Base-by-base conservation (phyloP, 768 basidiomycete genomes). In the Russula griseocarnosa region DNA sequence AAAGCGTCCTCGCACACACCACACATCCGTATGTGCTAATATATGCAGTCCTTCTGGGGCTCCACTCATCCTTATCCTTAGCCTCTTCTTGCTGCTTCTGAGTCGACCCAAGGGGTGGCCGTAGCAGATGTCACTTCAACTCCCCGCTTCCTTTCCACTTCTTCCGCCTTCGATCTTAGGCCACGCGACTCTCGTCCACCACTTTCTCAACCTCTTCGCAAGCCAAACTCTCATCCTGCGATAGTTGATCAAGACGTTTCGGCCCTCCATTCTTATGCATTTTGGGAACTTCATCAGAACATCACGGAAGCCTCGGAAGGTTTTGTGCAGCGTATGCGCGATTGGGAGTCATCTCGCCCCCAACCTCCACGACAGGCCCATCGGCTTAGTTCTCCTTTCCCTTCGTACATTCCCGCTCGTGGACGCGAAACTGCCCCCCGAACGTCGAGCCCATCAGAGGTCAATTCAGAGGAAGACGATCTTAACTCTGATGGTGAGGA, bases 271-370 rank as follows among this genome's bases (percentile, higher is more conserved):
- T 83, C 86, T 0, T 78, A 77, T 61, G 88, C 88, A 6, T 87
- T 88, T 64, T 79, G 80, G 73, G 86, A 88, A 67, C 80, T 90
- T 44, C 83, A 79, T 50, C 78, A 79, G 69, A 87, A 82, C 66
- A 78, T 90, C 24, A 78, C 78, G 32, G 82, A 87, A 67, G 83
- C 77, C 66, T 86, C 85, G 22, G 87, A 90, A 68, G 83, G 84
- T 8, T 79, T 90, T 54, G 80, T 90, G 14, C 81, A 78, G 61
- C 84, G 85, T 57, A 90, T 90, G 88, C 85, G 85, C 60, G 84
- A 88, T 67, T 86, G 84, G 70, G 88, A 90, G 72, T 74, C 78
- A 55, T 77, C 78, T 28, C 77, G 83, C 60, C 80, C 80, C 22
- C 61, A 59, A 42, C 22, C 74, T 75, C 62, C 75, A 76, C 38